A percentile compares a stretch with the other conserved stretches of the same genome.
phyloP scores from a whole-genome alignment of 2,329 filamentous ascomycete species.

The Arthrobotrys megalospora region DNA sequence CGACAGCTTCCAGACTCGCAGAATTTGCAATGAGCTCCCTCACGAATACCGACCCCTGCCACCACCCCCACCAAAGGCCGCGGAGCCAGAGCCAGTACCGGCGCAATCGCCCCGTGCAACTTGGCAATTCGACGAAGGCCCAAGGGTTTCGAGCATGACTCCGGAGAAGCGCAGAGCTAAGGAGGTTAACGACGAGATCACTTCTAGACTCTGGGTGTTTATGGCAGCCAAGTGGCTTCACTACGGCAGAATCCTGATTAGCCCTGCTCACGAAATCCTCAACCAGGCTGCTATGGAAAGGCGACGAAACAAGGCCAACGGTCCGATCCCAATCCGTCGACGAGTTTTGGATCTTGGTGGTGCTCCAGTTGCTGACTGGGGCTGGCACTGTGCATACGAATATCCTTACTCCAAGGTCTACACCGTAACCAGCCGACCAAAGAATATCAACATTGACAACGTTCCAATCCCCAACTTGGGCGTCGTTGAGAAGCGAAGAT shows the following conservation, averaged over 20 bases:
- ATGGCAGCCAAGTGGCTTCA: conserved; percentile 75
- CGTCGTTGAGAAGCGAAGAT: conserved; percentile 60
- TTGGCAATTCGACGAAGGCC: conserved; percentile 77
- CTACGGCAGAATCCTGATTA: conserved; percentile 74
- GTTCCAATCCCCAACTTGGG: conserved; percentile 50
- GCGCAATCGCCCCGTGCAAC: conserved; percentile 67
- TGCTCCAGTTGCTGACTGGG: conserved; percentile 84
- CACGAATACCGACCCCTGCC: conserved; percentile 83
- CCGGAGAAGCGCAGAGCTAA: conserved; percentile 74
- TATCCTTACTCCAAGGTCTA: conserved; percentile 89
- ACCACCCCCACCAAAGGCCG: conserved; percentile 71
- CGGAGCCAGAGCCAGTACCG: conserved; percentile 78
- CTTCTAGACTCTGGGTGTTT: conserved; percentile 75
- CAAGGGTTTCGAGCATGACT: conserved; percentile 79
- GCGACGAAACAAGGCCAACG: conserved; percentile 62
- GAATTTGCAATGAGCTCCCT: conserved; percentile 84
- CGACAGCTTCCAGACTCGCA: conserved; percentile 87
- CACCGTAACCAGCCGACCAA: conserved; percentile 82
- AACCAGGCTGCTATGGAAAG: conserved; percentile 66
- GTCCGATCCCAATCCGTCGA: conserved; percentile 70
- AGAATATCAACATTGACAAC: conserved; percentile 76
- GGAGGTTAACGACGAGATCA: conserved; percentile 67
- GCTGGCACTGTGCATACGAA: conserved; percentile 90
- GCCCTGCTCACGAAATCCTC: conserved; percentile 68
- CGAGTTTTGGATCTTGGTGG: conserved; percentile 73